phyloP scores from a whole-genome alignment of 768 basidiomycete genomes.

The Collybia sordida region DNA sequence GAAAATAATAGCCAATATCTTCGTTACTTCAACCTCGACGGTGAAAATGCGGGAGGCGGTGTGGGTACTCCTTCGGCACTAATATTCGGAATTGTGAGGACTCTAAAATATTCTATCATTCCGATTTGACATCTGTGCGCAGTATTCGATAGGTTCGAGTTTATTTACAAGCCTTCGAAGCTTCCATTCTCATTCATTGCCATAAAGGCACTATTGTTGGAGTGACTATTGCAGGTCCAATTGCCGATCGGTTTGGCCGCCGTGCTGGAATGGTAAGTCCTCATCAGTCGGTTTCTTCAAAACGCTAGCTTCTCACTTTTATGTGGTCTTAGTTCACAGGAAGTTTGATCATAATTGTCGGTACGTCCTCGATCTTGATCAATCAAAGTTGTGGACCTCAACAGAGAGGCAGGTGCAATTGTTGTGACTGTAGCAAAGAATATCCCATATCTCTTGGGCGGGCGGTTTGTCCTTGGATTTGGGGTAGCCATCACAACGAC shows the following conservation, averaged over 20 bases:
- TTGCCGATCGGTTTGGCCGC: conserved; percentile 41
- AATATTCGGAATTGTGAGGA: conserved; percentile 43
- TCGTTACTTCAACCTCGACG: conserved; percentile 38
- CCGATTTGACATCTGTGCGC: background rate
- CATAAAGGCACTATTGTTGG: conserved; percentile 32
- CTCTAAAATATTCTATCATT: background rate
- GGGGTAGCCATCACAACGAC: conserved; percentile 48
- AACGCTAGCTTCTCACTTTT: background rate
- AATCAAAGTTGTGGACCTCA: background rate
- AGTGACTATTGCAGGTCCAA: conserved; percentile 39
- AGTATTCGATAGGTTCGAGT: conserved; percentile 41
- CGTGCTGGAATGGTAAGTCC: conserved; percentile 41
- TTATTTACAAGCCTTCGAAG: background rate
- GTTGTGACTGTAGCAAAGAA: conserved; percentile 44
- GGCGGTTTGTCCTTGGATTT: conserved; percentile 53
- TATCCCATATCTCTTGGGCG: conserved; percentile 47
- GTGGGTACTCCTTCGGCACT: conserved; percentile 42
- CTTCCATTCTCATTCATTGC: background rate
- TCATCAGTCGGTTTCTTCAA: background rate
- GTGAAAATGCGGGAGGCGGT: conserved; percentile 39
- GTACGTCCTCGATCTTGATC: conserved; percentile 14
- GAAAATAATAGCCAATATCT: conserved; percentile 33
- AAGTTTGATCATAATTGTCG: conserved; percentile 37
- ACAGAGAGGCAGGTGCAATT: conserved; percentile 36
- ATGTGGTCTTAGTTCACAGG: conserved; percentile 31